Evolutionary conservation across 208 protist species (phyloP), one percentile per base, ranked within the genome.

Genomic region (Trypanosoma boissoni): DNA sequence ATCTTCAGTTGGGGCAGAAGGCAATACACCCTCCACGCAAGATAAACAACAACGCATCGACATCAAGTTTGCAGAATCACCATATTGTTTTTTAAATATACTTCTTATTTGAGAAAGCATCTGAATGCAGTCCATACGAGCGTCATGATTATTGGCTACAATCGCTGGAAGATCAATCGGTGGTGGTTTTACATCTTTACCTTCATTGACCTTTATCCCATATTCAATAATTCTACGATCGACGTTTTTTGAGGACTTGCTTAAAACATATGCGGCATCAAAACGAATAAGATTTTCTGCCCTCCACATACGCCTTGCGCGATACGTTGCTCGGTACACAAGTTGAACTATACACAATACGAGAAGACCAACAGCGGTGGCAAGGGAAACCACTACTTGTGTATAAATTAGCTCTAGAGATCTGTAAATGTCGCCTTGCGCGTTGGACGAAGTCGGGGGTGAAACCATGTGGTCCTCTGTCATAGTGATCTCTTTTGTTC

Each of bases 21-120:
- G 79, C 39, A 89, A 71, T 16, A 80, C 82, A 36, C 72, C 73
- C 57, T 87, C 87, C 2, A 95, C 72, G 55, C 83, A 92, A 5
- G 85, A 72, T 16, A 95, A 48, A 37, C 88, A 95, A 49, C 80
- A 91, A 1, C 88, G 81, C 88, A 95, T 95, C 2, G 84, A 84
- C 88, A 95, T 95, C 14, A 92, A 51, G 16, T 67, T 59, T 2
- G 85, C 85, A 16, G 58, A 61, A 42, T 66, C 67, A 24, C 88
- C 88, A 48, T 92, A 76, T 4, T 74, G 76, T 20, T 68, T 64
- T 1, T 58, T 46, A 12, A 95, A 68, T 18, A 83, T 66, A 28
- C 48, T 63, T 1, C 88, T 64, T 8, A 88, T 83, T 54, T 86
- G 75, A n/a, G 52, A 62, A 9, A 95, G 60, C 85, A 95, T 95